These are phyloP conservation scores for Fusarium metavorans DNA, from an alignment of 2,329 filamentous ascomycete genomes.

Conservation along the genomic window DNA sequence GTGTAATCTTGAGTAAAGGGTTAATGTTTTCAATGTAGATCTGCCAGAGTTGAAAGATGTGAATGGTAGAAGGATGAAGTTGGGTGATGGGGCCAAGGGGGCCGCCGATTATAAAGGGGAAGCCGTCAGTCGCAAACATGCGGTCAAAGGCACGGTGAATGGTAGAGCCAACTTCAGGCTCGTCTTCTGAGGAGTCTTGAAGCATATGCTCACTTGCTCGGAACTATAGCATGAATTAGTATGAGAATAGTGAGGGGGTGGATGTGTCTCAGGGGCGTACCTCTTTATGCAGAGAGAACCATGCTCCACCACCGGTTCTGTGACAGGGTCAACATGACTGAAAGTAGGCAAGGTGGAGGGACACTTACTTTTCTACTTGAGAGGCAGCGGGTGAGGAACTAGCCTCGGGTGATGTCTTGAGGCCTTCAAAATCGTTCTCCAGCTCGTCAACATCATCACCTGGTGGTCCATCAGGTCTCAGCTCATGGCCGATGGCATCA, in stretches of 20 bases:
- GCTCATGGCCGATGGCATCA: slow-evolving; percentile 70
- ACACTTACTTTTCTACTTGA: slow-evolving; percentile 44
- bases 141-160: slow-evolving; percentile 70
- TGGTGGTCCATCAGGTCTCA: slow-evolving; percentile 45
- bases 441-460: slow-evolving; percentile 67
- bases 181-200: slow-evolving; percentile 69
- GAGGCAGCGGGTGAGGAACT: slow-evolving; percentile 51
- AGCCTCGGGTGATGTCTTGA: slow-evolving; percentile 65
- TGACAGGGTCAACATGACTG: slow-evolving; percentile 18
- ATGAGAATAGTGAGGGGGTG: neutral
- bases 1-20: slow-evolving; percentile 75
- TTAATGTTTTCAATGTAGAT: slow-evolving; percentile 78
- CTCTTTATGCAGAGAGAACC: slow-evolving; percentile 66
- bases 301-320: slow-evolving; percentile 45
- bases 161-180: slow-evolving; percentile 64
- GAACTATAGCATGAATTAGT: slow-evolving; percentile 54
- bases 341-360: neutral
- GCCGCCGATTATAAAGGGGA: slow-evolving; percentile 68
- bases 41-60: slow-evolving; percentile 76
- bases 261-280: slow-evolving; percentile 48
- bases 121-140: slow-evolving; percentile 69
- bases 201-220: slow-evolving; percentile 61
- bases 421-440: slow-evolving; percentile 66
- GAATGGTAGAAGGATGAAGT: slow-evolving; percentile 66
- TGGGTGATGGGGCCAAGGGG: slow-evolving; percentile 57